Conservation (phyloP, 306 rosid genomes). For the Trifolium repens region DNA sequence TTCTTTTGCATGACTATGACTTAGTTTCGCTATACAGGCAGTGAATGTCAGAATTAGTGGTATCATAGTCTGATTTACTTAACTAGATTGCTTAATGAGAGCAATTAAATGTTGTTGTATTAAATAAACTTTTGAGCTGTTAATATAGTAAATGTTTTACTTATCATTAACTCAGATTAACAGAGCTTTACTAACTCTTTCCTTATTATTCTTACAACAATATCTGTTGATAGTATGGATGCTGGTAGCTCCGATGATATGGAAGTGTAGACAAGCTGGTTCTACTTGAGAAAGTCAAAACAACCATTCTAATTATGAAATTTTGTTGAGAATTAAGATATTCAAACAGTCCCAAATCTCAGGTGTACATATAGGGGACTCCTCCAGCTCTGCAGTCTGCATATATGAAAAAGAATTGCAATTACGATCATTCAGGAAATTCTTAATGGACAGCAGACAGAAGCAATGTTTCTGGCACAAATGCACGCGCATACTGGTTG, state of each 20-base stretch:
- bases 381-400: conserved; percentile 28
- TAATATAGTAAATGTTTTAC: background rate
- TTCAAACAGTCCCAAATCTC: conserved; percentile 28
- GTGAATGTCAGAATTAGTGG: background rate
- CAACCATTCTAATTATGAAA: conserved; percentile 33
- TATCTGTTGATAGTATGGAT: conserved; percentile 77
- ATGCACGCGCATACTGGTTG: conserved; percentile 29
- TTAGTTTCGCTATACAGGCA: background rate
- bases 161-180: background rate
- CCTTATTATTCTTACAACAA: conserved; percentile 7
- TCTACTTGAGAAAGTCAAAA: conserved; percentile 45
- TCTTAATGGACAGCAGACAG: background rate
- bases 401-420: conserved; percentile 37
- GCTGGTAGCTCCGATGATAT: conserved; percentile 77
- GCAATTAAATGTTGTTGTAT: background rate
- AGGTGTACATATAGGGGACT: conserved; percentile 39
- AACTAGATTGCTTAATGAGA: background rate
- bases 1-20: background rate
- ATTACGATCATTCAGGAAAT: conserved; percentile 35
- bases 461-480: conserved; percentile 38
- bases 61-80: background rate
- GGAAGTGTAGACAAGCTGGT: conserved; percentile 62
- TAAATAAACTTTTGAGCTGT: background rate
- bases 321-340: conserved; percentile 33
- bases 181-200: conserved; percentile 4